Base-by-base conservation (phyloP, 768 basidiomycete genomes). In the Mycena galopus region DNA sequence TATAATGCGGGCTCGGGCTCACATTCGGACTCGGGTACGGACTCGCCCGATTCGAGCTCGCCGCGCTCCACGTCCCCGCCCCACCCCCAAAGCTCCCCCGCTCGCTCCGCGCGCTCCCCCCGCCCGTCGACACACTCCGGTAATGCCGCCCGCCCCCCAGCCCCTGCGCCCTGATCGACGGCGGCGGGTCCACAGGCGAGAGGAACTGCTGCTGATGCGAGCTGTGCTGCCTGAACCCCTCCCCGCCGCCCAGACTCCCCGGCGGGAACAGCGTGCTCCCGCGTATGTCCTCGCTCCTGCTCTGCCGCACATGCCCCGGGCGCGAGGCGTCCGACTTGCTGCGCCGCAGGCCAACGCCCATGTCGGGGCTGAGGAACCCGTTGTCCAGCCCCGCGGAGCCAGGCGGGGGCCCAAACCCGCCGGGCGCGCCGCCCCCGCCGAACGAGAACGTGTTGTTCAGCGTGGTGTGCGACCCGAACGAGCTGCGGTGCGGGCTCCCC, bases 11-110 rank as follows among this genome's bases (percentile, higher is more conserved):
- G 29, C 88, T 84, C 27, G 93, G 93, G 64, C 88, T 90, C 6
- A 91, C 91, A 42, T 89, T 89, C 21, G 93, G 92, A 55, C 88
- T 89, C 0, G 92, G 92, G 78, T 92, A 94, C 4, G 91, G 93
- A 60, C 86, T 90, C 2, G 88, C 81, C 2, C 91, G 84, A 47
- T 75, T 77, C 33, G 85, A 86, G 17, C 78, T 78, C 63, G 79
- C 67, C 14, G 79, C 82, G 32, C 84, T 82, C 81, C 83, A 82
- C 17, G 6, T 79, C 79, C 16, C 59, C 47, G 29, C 75, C 69
- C 65, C 75, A 32, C 55, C 71, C 63, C n/a, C n/a, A 66, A n/a
- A 51, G 39, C 11, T 25, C 55, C 55, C 29, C 39, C 55, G 66
- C 30, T 67, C 73, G 69, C 73, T n/a, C n/a, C n/a, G n/a, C n/a